Conservation (phyloP, 768 basidiomycete species). For the Tubosaeta brunneosetosa region DNA sequence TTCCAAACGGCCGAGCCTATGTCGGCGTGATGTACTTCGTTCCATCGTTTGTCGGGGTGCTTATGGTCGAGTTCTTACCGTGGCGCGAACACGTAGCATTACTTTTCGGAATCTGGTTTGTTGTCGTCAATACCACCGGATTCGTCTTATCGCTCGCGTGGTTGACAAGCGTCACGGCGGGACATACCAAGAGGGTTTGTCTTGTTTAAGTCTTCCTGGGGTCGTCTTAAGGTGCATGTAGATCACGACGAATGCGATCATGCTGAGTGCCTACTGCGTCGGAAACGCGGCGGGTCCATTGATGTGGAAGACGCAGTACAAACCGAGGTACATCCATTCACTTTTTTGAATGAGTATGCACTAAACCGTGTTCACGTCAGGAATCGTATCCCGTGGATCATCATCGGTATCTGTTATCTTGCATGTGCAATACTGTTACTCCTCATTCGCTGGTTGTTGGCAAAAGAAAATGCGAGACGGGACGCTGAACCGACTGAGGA, state of each 20-base stretch:
- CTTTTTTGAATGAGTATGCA: neutral
- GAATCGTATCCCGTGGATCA: constrained; percentile 71
- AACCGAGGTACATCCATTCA: constrained; percentile 46
- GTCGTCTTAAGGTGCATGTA: constrained; percentile 6
- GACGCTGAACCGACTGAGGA: constrained; percentile 54
- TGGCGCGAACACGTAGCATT: constrained; percentile 64
- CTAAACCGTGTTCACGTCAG: constrained; percentile 29
- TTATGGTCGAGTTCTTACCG: constrained; percentile 61
- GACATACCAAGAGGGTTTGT: constrained; percentile 70
- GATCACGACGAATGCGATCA: constrained; percentile 54
- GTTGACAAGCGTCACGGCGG: constrained; percentile 61
- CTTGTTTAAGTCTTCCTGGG: constrained; percentile 7
- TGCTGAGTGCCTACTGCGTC: constrained; percentile 66
- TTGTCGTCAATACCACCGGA: constrained; percentile 50
- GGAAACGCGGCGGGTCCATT: constrained; percentile 69
- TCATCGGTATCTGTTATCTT: constrained; percentile 64
- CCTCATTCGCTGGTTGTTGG: constrained; percentile 49
- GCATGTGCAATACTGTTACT: constrained; percentile 47
- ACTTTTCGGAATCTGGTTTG: constrained; percentile 39
- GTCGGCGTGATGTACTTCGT: constrained; percentile 57
- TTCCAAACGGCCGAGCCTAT: constrained; percentile 58
- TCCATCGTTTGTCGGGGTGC: constrained; percentile 59
- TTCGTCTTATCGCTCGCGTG: constrained; percentile 62
- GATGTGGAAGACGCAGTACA: constrained; percentile 70
- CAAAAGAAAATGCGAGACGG: constrained; percentile 58